These are phyloP conservation scores for Decorospora gaudefroyi DNA, from an alignment of 2,329 filamentous ascomycete genomes.

Conservation along the genomic window DNA sequence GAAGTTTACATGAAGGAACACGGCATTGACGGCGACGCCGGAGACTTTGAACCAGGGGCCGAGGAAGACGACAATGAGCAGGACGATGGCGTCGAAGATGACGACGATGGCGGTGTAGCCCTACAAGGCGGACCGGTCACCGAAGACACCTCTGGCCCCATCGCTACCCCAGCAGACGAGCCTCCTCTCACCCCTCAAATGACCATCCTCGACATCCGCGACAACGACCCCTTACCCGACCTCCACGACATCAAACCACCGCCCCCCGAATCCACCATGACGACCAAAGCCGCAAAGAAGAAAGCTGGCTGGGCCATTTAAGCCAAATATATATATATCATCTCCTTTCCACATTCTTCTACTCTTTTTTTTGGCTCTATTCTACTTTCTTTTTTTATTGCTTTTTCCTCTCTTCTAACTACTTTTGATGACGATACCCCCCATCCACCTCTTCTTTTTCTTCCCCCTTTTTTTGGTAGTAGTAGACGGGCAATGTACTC, in stretches of 20 bases:
- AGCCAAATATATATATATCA: background rate
- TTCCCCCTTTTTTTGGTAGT: no score
- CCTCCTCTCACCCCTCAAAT: constrained; percentile 35
- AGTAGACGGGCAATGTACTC: no score
- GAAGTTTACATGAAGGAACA: constrained; percentile 84
- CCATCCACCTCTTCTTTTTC: background rate
- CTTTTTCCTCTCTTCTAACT: constrained; percentile 1
- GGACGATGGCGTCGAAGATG: constrained; percentile 13
- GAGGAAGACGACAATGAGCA: constrained; percentile 24
- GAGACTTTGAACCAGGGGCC: constrained; percentile 36
- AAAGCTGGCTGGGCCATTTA: constrained; percentile 44
- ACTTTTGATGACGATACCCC: constrained; percentile 16
- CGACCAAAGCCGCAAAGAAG: constrained; percentile 45
- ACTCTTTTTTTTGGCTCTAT: no score
- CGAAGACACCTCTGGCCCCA: constrained; percentile 1
- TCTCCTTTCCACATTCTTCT: background rate
- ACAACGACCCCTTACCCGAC: constrained; percentile 42
- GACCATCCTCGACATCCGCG: constrained; percentile 46
- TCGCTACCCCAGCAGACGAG: constrained; percentile 3
- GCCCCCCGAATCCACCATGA: constrained; percentile 29
- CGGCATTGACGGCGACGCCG: constrained; percentile 60
- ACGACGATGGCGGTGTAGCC: constrained; percentile 4
- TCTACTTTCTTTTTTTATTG: background rate
- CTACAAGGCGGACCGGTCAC: constrained; percentile 9
- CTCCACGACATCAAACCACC: constrained; percentile 38